Conservation (phyloP, 768 basidiomycete genomes). For the Mycena pura region DNA sequence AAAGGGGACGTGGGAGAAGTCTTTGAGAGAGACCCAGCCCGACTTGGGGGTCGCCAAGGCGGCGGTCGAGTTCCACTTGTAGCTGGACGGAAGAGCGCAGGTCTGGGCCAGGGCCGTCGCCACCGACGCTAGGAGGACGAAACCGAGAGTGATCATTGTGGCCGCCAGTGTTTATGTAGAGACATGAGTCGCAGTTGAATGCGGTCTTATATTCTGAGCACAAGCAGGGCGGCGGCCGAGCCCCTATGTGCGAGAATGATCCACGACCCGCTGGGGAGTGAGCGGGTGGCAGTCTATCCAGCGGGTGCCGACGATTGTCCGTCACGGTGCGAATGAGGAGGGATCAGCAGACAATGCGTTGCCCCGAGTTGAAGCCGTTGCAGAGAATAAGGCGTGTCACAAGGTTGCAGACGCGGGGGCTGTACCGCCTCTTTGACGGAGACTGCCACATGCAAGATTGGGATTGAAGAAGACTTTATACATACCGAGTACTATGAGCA, state of each 20-base stretch:
- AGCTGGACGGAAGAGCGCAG: constrained; percentile 17
- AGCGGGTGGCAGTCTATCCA: not conserved
- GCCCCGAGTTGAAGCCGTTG: constrained; percentile 12
- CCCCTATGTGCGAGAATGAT: constrained; percentile 9
- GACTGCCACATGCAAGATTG: too few relatives aligned
- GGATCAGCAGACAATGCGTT: constrained; percentile 2
- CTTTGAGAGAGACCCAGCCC: constrained; percentile 23
- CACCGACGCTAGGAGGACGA: constrained; percentile 1
- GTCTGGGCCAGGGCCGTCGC: constrained; percentile 3
- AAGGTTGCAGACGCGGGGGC: too few relatives aligned
- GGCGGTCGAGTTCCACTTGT: constrained; percentile 17
- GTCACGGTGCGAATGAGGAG: constrained; percentile 4
- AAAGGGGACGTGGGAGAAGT: constrained; percentile 18
- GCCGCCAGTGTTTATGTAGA: constrained; percentile 5
- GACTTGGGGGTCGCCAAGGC: constrained; percentile 10
- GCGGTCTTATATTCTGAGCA: constrained; percentile 11
- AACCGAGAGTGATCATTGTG: constrained; percentile 7
- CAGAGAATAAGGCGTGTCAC: too few relatives aligned
- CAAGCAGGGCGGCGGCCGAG: not conserved
- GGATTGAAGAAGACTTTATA: too few relatives aligned
- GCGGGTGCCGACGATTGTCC: constrained; percentile 12
- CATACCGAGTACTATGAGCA: too few relatives aligned
- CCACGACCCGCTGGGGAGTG: constrained; percentile 6
- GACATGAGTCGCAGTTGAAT: constrained; percentile 6
- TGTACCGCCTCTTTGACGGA: too few relatives aligned